Evolutionary conservation across 169 alveolate species (phyloP).

Genomic region (Hepatocystis sp.): DNA sequence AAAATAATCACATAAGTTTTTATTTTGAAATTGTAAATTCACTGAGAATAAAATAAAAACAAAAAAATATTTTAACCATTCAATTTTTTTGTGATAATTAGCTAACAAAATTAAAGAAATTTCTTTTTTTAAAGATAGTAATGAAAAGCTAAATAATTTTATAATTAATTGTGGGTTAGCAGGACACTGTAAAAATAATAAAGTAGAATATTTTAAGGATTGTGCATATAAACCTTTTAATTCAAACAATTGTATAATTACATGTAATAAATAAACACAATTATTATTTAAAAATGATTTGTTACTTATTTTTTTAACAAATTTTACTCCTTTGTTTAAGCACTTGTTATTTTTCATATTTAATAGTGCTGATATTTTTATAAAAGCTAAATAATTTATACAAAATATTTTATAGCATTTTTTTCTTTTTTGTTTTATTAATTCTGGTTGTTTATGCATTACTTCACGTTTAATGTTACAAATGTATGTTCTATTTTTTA

Average conservation of each 20-base stretch:
- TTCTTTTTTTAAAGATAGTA: conserved; percentile 51
- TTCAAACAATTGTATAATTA: conserved; percentile 50
- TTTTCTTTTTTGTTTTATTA: not conserved
- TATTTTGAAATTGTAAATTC: conserved; percentile 46
- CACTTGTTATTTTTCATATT: conserved; percentile 38
- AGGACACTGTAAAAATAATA: conserved; percentile 55
- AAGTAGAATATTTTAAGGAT: conserved; percentile 34
- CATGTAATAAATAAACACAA: conserved; percentile 40
- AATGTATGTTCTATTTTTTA: too few species aligned
- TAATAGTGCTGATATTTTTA: conserved; percentile 34
- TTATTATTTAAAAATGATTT: conserved; percentile 35
- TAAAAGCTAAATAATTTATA: conserved; percentile 49
- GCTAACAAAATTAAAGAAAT: conserved; percentile 60
- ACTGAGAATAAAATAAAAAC: conserved; percentile 59
- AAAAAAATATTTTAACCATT: conserved; percentile 63
- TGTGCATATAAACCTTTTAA: conserved; percentile 40
- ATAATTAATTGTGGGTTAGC: conserved; percentile 40
- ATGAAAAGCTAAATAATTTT: conserved; percentile 50
- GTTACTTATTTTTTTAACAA: conserved; percentile 35
- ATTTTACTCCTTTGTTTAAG: conserved; percentile 37
- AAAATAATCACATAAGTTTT: conserved; percentile 13
- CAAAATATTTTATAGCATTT: conserved; percentile 12
- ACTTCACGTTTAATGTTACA: not conserved
- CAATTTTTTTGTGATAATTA: conserved; percentile 13
- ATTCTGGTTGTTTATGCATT: too few species aligned